Evolutionary conservation across 1,139 yeast species (phyloP).

Genomic region (Debaryomycetaceae sp.): DNA sequence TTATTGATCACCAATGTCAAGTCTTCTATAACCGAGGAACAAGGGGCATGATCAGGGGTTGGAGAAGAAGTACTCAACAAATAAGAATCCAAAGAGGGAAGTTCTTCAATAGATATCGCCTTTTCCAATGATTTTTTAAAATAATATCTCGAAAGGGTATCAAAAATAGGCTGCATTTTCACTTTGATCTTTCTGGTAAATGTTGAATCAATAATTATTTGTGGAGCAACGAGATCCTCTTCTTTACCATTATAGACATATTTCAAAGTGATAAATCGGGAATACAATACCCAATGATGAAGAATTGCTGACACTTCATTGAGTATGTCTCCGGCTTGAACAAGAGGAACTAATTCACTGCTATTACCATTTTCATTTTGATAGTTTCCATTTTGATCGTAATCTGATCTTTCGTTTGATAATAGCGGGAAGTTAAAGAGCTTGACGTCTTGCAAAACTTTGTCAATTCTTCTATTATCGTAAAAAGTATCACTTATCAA

Average conservation of each 20-base stretch:
- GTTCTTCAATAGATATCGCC: conserved; percentile 74
- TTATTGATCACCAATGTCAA: conserved; percentile 68
- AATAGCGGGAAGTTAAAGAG: conserved; percentile 56
- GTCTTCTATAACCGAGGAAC: conserved; percentile 87
- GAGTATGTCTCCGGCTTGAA: conserved; percentile 52
- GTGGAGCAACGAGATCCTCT: conserved; percentile 39
- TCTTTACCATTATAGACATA: conserved; percentile 35
- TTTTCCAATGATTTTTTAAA: conserved; percentile 78
- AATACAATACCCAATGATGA: conserved; percentile 84
- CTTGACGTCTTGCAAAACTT: conserved; percentile 54
- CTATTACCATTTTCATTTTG: conserved; percentile 1
- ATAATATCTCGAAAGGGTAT: conserved; percentile 60
- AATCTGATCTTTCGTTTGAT: conserved; percentile 20
- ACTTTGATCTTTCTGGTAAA: conserved; percentile 57
- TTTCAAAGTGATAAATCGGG: conserved; percentile 67
- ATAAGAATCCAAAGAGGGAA: conserved; percentile 48
- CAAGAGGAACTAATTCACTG: conserved; percentile 25
- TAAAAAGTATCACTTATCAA: conserved; percentile 82
- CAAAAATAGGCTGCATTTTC: conserved; percentile 59
- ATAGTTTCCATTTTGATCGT: conserved; percentile 11
- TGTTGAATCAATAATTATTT: conserved; percentile 55
- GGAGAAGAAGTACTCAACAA: conserved; percentile 14
- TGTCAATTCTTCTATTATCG: conserved; percentile 63
- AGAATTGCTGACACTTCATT: conserved; percentile 73
- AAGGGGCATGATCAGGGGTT: conserved; percentile 57